Base-by-base conservation (phyloP, 1,284 basidiomycete genomes). In the Ceratobasidium theobromae region DNA sequence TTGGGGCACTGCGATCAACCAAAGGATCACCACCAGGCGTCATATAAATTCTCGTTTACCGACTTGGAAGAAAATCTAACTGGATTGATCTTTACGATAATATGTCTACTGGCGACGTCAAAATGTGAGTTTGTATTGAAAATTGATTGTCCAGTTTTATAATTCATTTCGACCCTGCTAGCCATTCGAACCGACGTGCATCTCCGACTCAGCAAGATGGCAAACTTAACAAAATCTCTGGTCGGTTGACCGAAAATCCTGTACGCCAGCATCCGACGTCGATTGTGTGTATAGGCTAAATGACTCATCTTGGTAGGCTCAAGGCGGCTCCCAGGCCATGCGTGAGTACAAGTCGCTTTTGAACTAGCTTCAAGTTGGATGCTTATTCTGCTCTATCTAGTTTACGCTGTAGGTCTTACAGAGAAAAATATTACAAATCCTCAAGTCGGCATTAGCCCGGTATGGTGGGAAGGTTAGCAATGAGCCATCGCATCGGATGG, bases 381-480 rank as follows among this genome's bases (percentile, higher is more conserved):
- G n/a, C n/a, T n/a, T n/a, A n/a, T n/a, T n/a, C n/a, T n/a, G n/a
- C n/a, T 43, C 3, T 41, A n/a, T 25, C 5, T 68, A 91, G 89
- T 92, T 27, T 89, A 91, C 73, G 90, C 86, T 46, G 84, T 85
- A 35, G 89, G 89, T 3, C 75, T 93, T 70, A 82, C 80, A n/a
- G 88, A 89, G 72, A 82, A 86, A 69, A 91, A 92, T 71, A 88
- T 93, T 84, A 75, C 87, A 67, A 93, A 91, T 74, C 85, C 90
- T 55, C 91, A 93, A 80, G 87, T 93, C 72, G 91, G 91, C 41
- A 90, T 93, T 72, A 88, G 88, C 35, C 86, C 89, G 1, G 82
- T 93, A 58, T 92, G 91, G 90, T 92, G 90, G 89, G 90, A 91
- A 82, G 89, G 89, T 88, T 69, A 67, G 79, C 76, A 16, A 14